These are phyloP conservation scores for Phytophthora sp. DNA, from an alignment of 352 stramenopile genomes.

Conservation along the genomic window DNA sequence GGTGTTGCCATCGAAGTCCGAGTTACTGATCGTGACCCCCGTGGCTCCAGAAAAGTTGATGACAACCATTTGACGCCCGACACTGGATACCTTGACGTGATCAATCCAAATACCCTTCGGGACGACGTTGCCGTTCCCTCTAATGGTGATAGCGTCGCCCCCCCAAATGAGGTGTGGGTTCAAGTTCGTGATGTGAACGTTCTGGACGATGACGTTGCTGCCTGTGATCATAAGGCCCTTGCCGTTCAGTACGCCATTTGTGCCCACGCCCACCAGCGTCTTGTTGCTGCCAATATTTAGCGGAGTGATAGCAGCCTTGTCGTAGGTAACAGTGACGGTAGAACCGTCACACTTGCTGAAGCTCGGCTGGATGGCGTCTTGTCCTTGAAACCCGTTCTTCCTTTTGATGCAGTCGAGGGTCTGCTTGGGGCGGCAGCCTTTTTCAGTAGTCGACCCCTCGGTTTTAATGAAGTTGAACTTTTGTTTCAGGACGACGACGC, in stretches of 20 bases:
- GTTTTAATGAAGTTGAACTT: constrained; percentile 33
- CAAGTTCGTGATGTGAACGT: constrained; percentile 55
- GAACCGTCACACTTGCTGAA: constrained; percentile 29
- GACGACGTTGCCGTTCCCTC: constrained; percentile 15
- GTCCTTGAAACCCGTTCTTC: constrained; percentile 47
- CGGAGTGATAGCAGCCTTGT: constrained; percentile 17
- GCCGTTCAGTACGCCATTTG: constrained; percentile 15
- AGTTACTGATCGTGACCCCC: constrained; percentile 54
- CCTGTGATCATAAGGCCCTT: constrained; percentile 22
- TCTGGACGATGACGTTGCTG: constrained; percentile 54
- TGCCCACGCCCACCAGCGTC: constrained; percentile 42
- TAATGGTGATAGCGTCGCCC: constrained; percentile 28
- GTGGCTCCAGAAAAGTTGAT: constrained; percentile 32
- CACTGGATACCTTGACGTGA: constrained; percentile 51
- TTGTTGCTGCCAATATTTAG: constrained; percentile 36
- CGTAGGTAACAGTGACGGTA: constrained; percentile 23
- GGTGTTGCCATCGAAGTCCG: constrained; percentile 52
- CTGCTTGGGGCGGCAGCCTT: constrained; percentile 26
- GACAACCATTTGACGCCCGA: constrained; percentile 53
- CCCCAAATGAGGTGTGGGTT: constrained; percentile 48
- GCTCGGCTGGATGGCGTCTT: constrained; percentile 45
- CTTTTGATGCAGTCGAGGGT: constrained; percentile 48
- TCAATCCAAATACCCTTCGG: constrained; percentile 53
- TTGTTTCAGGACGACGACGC: constrained; percentile 41
- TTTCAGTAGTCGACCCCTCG: constrained; percentile 34